Evolutionary conservation across 169 alveolate species (phyloP).

Genomic region (Plasmodium malariae): DNA sequence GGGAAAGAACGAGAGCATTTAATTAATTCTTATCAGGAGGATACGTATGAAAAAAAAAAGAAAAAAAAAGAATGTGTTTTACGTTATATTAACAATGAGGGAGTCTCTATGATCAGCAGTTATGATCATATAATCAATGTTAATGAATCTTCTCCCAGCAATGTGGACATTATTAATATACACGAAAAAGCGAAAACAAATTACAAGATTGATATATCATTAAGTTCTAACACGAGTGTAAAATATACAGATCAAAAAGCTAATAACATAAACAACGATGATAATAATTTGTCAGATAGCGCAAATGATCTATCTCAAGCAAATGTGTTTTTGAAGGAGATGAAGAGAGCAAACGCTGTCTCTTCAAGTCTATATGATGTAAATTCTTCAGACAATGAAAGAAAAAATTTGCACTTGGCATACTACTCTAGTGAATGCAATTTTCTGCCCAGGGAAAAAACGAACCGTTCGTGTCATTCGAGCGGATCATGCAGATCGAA

Average conservation of each 20-base stretch:
- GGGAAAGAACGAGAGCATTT: not conserved
- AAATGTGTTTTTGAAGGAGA: too few species aligned
- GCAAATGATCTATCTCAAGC: too few species aligned
- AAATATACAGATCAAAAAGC: not conserved
- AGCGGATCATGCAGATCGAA: too few species aligned
- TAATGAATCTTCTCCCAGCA: not conserved
- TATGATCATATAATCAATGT: not conserved
- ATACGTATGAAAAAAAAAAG: conserved; percentile 5
- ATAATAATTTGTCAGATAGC: not conserved
- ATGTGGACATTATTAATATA: not conserved
- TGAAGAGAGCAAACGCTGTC: not conserved
- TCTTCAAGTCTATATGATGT: conserved; percentile 5
- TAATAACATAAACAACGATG: not conserved
- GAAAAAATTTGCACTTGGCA: not conserved
- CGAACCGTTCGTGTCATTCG: too few species aligned
- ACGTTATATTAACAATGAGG: conserved; percentile 15
- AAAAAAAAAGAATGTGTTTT: not conserved
- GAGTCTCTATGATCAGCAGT: not conserved
- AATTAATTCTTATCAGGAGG: not conserved
- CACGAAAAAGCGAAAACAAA: not conserved
- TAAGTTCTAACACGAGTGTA: not conserved
- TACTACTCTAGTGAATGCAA: not conserved
- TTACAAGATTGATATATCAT: not conserved
- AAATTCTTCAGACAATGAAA: not conserved
- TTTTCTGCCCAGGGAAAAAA: conserved; percentile 5